Percentiles rank a stretch among this genome's conserved stretches.
Conservation (phyloP, 352 stramenopile species). For the Phytophthora pistaciae region DNA sequence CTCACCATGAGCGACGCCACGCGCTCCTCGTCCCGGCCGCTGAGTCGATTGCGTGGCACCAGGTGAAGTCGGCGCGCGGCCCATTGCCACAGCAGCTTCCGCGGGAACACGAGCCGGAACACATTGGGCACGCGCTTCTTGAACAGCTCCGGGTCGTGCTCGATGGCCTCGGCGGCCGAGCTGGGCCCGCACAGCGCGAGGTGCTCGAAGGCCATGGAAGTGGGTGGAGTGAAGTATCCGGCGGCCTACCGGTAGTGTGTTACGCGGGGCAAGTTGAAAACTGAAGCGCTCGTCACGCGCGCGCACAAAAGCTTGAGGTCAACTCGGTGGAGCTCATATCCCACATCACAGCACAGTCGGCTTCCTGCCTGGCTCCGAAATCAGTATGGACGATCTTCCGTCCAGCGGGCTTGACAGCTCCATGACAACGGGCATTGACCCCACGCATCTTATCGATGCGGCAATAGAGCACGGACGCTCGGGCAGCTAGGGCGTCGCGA, state of each 20-base stretch:
- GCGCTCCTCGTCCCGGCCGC: constrained; percentile 30
- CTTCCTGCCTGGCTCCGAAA: constrained; percentile 17
- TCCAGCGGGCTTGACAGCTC: constrained; percentile 15
- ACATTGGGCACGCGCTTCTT: constrained; percentile 32
- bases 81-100: constrained; percentile 39
- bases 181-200: constrained; percentile 2
- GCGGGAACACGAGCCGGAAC: constrained; percentile 27
- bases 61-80: constrained; percentile 24
- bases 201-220: constrained; percentile 16
- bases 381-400: constrained; percentile 15
- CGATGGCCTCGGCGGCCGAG: constrained; percentile 2
- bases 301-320: background rate
- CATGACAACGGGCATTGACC: background rate
- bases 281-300: constrained; percentile 28
- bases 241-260: background rate
- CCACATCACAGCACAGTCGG: constrained; percentile 22
- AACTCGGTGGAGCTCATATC: constrained; percentile 26
- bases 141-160: constrained; percentile 31
- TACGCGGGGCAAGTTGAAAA: constrained; percentile 20
- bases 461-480: constrained; percentile 16
- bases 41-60: constrained; percentile 3
- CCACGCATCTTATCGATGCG: background rate
- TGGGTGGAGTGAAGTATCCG: background rate
- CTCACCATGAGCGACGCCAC: constrained; percentile 41
- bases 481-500: constrained; percentile 17